Conservation (phyloP, 306 rosid genomes). For the Gleditsia sinensis region DNA sequence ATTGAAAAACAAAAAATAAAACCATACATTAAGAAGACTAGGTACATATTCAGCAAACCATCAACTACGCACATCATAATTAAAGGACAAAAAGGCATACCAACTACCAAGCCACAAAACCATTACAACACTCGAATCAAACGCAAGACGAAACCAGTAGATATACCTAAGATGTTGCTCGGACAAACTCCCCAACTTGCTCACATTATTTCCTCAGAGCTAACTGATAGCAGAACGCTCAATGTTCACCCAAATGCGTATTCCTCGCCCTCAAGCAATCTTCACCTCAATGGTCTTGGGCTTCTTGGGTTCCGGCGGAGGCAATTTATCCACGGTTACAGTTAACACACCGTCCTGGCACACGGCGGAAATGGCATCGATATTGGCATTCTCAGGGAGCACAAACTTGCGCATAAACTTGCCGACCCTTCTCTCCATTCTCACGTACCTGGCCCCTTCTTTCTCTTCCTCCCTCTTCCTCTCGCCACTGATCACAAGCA, state of each 20-base stretch:
- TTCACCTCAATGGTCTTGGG: slow-evolving; percentile 80
- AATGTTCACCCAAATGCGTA: neutral
- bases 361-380: slow-evolving; percentile 60
- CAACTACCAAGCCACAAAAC: neutral
- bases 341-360: slow-evolving; percentile 87
- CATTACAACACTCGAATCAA: neutral
- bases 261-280: slow-evolving; percentile 46
- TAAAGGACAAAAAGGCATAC: neutral
- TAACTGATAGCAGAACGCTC: neutral
- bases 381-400: slow-evolving; percentile 83
- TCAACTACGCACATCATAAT: neutral
- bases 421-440: slow-evolving; percentile 89
- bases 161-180: neutral
- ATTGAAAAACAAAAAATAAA: neutral
- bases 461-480: slow-evolving; percentile 92
- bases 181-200: no score
- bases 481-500: slow-evolving; percentile 76
- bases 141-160: neutral
- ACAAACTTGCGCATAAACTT: slow-evolving; percentile 86
- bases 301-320: slow-evolving; percentile 95
- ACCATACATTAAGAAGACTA: no score
- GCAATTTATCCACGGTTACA: slow-evolving; percentile 76
- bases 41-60: neutral
- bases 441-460: slow-evolving; percentile 70
- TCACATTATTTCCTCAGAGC: no score